Percentiles rank a stretch among this genome's conserved stretches.
phyloP scores from a whole-genome alignment of 192 early-diverging fungal species.

The Coemansia sp. region DNA sequence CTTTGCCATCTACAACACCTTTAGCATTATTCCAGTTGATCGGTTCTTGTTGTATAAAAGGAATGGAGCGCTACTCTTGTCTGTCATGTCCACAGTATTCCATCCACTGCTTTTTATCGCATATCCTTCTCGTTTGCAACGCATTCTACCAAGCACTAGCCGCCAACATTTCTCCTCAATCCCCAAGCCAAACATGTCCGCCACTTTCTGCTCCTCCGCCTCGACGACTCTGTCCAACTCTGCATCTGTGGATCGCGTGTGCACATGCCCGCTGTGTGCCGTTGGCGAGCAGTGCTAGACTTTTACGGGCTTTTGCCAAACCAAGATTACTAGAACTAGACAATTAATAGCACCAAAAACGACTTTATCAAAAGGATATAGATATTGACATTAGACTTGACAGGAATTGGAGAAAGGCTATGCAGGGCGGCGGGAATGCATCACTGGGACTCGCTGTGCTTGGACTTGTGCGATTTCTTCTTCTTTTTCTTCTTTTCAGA shows the following conservation, averaged over 20 bases:
- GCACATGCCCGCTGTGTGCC: background rate
- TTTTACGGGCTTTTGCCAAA: background rate
- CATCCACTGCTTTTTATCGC: no score
- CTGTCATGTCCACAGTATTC: background rate
- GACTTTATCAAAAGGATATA: background rate
- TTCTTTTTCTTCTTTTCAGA: constrained; percentile 6
- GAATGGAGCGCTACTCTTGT: background rate
- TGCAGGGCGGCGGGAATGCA: no score
- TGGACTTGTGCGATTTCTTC: constrained; percentile 5
- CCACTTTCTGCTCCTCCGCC: background rate
- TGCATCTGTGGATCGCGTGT: background rate
- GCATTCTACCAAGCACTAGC: no score
- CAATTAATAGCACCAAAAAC: background rate
- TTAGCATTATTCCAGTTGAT: background rate
- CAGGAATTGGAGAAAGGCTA: no score
- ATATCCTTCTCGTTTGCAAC: no score
- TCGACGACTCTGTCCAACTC: background rate
- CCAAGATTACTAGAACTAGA: background rate
- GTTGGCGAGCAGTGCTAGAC: background rate
- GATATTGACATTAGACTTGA: background rate
- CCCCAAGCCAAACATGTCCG: background rate
- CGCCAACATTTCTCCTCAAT: no score
- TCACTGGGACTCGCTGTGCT: constrained; percentile 3
- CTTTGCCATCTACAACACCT: background rate
- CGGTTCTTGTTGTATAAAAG: background rate